phyloP scores from a whole-genome alignment of 2,329 filamentous ascomycete genomes.

The Diaporthe australafricana region DNA sequence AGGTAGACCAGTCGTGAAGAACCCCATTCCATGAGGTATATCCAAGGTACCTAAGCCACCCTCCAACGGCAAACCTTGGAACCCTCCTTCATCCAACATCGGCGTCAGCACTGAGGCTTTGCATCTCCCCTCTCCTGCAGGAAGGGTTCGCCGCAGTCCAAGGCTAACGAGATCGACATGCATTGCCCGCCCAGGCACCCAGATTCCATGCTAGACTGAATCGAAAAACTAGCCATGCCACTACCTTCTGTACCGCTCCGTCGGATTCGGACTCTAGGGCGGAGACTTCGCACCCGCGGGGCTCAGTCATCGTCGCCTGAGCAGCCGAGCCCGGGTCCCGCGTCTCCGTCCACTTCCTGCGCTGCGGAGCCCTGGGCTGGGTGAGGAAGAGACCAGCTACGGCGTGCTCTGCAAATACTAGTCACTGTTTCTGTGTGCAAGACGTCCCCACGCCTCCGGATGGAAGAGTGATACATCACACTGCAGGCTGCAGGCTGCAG shows the following conservation, averaged over 20 bases:
- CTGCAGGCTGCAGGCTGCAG: neutral
- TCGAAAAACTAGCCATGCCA: neutral
- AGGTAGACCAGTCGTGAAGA: neutral
- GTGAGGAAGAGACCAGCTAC: neutral
- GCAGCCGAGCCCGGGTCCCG: neutral
- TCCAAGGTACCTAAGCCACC: neutral
- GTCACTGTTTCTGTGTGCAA: neutral
- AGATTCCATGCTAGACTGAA: slow-evolving; percentile 5
- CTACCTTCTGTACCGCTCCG: slow-evolving; percentile 14
- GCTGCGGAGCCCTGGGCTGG: neutral
- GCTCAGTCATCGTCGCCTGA: slow-evolving; percentile 1
- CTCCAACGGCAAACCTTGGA: slow-evolving; percentile 8
- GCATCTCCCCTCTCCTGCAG: neutral
- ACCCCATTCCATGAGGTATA: neutral
- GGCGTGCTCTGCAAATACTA: neutral
- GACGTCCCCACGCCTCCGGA: neutral
- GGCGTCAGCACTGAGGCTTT: slow-evolving; percentile 24
- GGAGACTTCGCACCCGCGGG: neutral
- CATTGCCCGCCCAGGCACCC: slow-evolving; percentile 19
- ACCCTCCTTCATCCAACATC: neutral
- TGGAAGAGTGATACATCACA: neutral
- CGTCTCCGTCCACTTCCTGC: neutral
- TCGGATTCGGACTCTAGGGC: slow-evolving; percentile 20
- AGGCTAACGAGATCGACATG: slow-evolving; percentile 1
- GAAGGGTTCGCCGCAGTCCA: neutral